phyloP scores from a whole-genome alignment of 129 eudicot genomes.

The Centella asiatica region DNA sequence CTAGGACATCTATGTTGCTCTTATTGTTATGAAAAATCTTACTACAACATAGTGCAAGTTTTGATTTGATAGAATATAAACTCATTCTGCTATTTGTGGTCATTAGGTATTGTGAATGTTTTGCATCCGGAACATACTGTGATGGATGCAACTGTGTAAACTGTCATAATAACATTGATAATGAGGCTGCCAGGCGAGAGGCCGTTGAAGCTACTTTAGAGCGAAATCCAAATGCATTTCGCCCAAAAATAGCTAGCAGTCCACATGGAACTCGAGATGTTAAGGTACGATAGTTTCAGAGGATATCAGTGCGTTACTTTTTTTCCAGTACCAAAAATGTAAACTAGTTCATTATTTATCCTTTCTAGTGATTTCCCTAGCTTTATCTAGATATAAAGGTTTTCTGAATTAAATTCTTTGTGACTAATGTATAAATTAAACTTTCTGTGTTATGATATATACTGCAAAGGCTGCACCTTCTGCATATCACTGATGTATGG shows the following conservation, averaged over 20 bases:
- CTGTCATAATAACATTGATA: slow-evolving; percentile 81
- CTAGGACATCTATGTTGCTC: neutral
- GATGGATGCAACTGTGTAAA: slow-evolving; percentile 93
- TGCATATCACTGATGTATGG: no score
- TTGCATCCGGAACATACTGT: slow-evolving; percentile 92
- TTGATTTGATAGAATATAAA: neutral
- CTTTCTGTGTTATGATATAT: no score
- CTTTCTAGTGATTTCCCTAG: no score
- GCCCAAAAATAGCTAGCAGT: slow-evolving; percentile 89
- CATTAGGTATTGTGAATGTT: slow-evolving; percentile 90
- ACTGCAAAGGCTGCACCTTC: no score
- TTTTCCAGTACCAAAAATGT: no score
- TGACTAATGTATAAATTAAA: no score
- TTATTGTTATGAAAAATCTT: neutral
- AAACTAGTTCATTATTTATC: no score
- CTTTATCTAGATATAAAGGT: no score
- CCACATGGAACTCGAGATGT: slow-evolving; percentile 67
- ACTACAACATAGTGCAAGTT: neutral
- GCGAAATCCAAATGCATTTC: slow-evolving; percentile 90
- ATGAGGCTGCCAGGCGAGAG: slow-evolving; percentile 82
- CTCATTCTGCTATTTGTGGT: slow-evolving; percentile 9
- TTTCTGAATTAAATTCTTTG: no score
- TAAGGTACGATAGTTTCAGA: slow-evolving; percentile 31
- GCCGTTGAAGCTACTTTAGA: slow-evolving; percentile 85
- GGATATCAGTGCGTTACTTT: no score